Evolutionary conservation across 352 stramenopile species (phyloP), one percentile per base, ranked within the genome.

Genomic region (Saprolegnia diclina): DNA sequence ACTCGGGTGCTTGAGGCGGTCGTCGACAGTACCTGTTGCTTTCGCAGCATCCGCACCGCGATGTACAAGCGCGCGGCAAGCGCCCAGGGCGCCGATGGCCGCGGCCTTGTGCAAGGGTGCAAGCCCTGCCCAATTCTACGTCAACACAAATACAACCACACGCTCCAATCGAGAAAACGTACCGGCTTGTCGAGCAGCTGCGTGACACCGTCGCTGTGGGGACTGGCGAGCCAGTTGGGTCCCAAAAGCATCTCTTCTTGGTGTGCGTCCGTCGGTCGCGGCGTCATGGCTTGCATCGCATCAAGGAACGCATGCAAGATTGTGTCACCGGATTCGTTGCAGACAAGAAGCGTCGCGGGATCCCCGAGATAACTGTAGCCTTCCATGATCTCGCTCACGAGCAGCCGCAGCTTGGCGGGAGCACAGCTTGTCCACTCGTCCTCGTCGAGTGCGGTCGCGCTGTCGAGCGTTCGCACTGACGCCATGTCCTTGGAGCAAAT

Each of bases 41-140:
- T 81, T 74, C 29, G 56, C 76, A 11, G 65, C 74, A 5, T 71
- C 56, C 10, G 79, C 79, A 40, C 79, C 79, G 40, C 76, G 77
- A 42, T 76, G 70, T 55, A 86, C 75, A 16, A 86, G 48, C 21
- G 73, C 74, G 29, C 79, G 59, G 35, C 74, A 82, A 24, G 81
- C 79, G 0, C 79, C 79, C 53, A 81, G 71, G 1, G 79, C 79
- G 5, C 79, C 79, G 0, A 79, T 56, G 65, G 81, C 74, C 65
- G 79, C 76, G 50, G 79, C 79, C 29, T 83, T 64, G 59, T 86
- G 79, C 24, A 86, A 56, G n/a, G 79, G 79, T 6, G 79, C 82
- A 59, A 81, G 76, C 2, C 79, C 79, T 65, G 78, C 71, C 79
- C 79, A 86, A 35, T 86, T 86, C 79, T 84, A 42, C n/a, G 29